Evolutionary conservation across 352 stramenopile genomes (phyloP), one percentile per base, ranked within the genome.

Genomic region (Phytophthora pistaciae): DNA sequence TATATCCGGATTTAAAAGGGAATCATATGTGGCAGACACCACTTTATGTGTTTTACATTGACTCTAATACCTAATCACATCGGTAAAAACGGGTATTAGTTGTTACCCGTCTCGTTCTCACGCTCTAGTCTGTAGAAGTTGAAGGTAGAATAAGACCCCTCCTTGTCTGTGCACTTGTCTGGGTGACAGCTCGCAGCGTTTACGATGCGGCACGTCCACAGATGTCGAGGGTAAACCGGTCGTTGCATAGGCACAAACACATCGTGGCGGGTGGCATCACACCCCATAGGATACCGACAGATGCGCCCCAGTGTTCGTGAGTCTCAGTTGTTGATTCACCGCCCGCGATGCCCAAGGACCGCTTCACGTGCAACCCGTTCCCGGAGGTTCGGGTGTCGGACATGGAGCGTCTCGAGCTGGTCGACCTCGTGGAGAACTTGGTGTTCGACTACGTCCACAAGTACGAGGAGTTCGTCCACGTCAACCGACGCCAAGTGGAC

Each of bases 371-470:
- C 11, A 75, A 38, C 56, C 68, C 56, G 49, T 75, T 67, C 62
- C 62, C 61, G 1, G 42, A 58, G 18, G 46, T 75, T 1, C 38
- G n/a, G 6, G 61, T 75, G 25, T 71, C 57, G 27, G 62, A 70
- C 1, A 11, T 64, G 0, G 49, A 71, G 25, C 68, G 56, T 0
- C 56, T 55, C 23, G 55, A 62, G n/a, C 23, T 75, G 5, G n/a
- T 75, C 6, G 29, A 70, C 20, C 66, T 75, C 40, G 68, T 71
- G 4, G 42, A 70, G 20, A 59, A 54, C 31, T 50, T 59, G 50
- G 50, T 74, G 20, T 36, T 65, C 9, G 55, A 74, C 46, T 66
- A 74, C 31, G 33, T 66, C 48, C 54, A 29, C 25, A 79, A 83
- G 38, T 77, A 63, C 55, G 53, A 68, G 49, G 33, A 68, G 53